Evolutionary conservation across 1,284 basidiomycete genomes (phyloP).

Genomic region (Trichosporon sp.): DNA sequence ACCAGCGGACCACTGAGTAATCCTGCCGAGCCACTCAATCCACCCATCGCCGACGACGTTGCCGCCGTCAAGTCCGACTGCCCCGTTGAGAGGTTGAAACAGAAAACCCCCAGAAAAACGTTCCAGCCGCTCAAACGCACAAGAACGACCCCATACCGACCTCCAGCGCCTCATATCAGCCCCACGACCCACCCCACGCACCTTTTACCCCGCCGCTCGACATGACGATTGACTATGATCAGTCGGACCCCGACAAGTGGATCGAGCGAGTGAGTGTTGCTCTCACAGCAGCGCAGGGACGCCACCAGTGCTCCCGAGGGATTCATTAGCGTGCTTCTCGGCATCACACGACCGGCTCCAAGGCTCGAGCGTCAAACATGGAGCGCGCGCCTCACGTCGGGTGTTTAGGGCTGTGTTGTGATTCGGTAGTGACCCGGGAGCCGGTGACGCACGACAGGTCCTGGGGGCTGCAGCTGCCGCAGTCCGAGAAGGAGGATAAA

Average conservation of each 20-base stretch:
- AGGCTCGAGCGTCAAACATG: neutral
- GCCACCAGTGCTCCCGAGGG: neutral
- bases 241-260: constrained; percentile 33
- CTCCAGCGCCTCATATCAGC: neutral
- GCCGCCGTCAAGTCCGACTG: neutral
- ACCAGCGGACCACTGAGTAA: neutral
- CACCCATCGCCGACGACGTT: neutral
- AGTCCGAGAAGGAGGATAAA: neutral
- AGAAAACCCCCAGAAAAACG: neutral
- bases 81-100: neutral
- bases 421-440: neutral
- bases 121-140: neutral
- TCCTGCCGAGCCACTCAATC: neutral
- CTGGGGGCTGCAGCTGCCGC: neutral
- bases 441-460: neutral
- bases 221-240: constrained; percentile 37
- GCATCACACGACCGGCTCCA: constrained; percentile 1
- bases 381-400: constrained; percentile 1
- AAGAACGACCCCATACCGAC: neutral
- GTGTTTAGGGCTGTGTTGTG: neutral
- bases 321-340: neutral
- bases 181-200: neutral
- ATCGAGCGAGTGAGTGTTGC: constrained; percentile 31
- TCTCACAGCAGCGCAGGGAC: neutral
- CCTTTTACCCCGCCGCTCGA: neutral